Evolutionary conservation across 75 land plant genomes (phyloP).

Genomic region (Sequoiadendron giganteum): DNA sequence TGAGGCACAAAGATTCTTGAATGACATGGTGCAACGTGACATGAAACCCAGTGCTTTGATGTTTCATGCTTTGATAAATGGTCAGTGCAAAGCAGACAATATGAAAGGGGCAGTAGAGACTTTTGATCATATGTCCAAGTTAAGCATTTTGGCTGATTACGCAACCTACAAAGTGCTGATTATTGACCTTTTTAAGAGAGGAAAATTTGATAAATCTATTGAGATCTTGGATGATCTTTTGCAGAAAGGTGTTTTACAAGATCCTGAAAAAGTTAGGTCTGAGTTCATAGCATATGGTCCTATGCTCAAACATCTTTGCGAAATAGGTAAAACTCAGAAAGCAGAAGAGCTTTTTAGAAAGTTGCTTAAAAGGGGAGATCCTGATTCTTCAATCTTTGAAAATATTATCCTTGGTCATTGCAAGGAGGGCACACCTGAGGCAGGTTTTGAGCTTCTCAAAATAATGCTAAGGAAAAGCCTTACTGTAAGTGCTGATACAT

Average conservation of each 20-base stretch:
- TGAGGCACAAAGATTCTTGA: conserved; percentile 40
- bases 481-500: conserved; percentile 34
- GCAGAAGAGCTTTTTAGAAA: conserved; percentile 61
- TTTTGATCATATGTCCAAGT: conserved; percentile 37
- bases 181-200: conserved; percentile 43
- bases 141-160: conserved; percentile 41
- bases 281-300: conserved; percentile 31
- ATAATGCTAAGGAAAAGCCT: conserved; percentile 56
- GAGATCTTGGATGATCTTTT: conserved; percentile 54
- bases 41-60: conserved; percentile 40
- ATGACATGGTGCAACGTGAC: conserved; percentile 46
- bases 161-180: conserved; percentile 56
- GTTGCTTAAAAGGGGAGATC: conserved; percentile 65
- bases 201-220: conserved; percentile 36
- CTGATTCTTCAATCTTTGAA: conserved; percentile 41
- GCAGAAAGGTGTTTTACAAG: conserved; percentile 45
- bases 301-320: conserved; percentile 55
- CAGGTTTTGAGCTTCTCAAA: conserved; percentile 48
- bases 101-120: conserved; percentile 50
- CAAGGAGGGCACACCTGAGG: conserved; percentile 58
- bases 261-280: conserved; percentile 5
- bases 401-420: conserved; percentile 56
- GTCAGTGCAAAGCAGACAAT: conserved; percentile 42
- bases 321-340: conserved; percentile 49
- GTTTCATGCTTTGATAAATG: conserved; percentile 36